Percentiles rank a stretch among this genome's conserved stretches.
phyloP scores from a whole-genome alignment of 805 yeast species.

The Nakazawaea peltata region DNA sequence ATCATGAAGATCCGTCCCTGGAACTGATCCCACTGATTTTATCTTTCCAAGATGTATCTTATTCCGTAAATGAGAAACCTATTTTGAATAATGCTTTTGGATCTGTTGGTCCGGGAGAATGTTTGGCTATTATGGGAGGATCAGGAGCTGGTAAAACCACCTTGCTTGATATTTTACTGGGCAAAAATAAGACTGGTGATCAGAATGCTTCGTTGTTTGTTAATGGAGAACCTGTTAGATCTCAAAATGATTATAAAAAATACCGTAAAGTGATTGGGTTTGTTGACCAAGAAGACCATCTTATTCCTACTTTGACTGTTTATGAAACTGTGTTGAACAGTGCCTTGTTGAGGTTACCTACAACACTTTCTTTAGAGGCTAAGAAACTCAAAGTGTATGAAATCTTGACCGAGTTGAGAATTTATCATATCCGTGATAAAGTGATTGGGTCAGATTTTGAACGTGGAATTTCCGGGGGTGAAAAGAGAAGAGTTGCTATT shows the following conservation, averaged over 20 bases:
- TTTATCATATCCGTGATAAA: slow-evolving; percentile 73
- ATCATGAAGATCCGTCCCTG: slow-evolving; percentile 32
- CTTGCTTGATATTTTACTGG: slow-evolving; percentile 82
- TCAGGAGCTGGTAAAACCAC: slow-evolving; percentile 99
- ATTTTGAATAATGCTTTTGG: slow-evolving; percentile 68
- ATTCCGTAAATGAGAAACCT: slow-evolving; percentile 41
- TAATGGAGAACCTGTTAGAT: slow-evolving; percentile 51
- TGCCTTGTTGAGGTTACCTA: slow-evolving; percentile 82
- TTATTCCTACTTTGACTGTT: slow-evolving; percentile 89
- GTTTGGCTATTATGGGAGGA: slow-evolving; percentile 96
- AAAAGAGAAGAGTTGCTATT: slow-evolving; percentile 83
- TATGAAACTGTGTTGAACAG: slow-evolving; percentile 92
- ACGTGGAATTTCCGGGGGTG: slow-evolving; percentile 93
- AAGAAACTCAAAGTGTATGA: slow-evolving; percentile 78
- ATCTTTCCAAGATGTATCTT: slow-evolving; percentile 66
- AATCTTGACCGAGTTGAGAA: slow-evolving; percentile 79
- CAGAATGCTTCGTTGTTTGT: slow-evolving; percentile 61
- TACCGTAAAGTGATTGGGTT: slow-evolving; percentile 75
- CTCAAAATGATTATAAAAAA: slow-evolving; percentile 26
- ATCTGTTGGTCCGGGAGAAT: slow-evolving; percentile 75
- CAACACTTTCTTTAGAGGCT: slow-evolving; percentile 61
- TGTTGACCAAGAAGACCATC: slow-evolving; percentile 91
- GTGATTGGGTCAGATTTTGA: slow-evolving; percentile 83
- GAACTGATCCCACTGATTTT: slow-evolving; percentile 63
- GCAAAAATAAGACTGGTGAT: slow-evolving; percentile 72